Base-by-base conservation (phyloP, 805 yeast genomes). In the Starmerella geochares region DNA sequence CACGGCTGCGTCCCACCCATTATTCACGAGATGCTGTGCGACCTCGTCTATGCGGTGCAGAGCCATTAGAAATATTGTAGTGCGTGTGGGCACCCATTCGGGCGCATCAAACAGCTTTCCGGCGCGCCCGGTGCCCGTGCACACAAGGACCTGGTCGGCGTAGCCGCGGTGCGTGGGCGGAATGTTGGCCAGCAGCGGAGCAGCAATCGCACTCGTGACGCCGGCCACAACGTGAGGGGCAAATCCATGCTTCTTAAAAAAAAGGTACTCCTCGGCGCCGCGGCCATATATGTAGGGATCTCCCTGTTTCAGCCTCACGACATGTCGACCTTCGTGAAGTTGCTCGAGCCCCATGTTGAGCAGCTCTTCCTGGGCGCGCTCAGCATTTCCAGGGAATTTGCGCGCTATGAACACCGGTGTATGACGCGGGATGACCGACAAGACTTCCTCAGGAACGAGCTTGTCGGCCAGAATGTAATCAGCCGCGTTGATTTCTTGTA, bases 311-410 rank as follows among this genome's bases (percentile, higher is more conserved):
- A 90, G 73, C 51, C 97, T 72, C 2, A 90, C 94, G 1, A 90
- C 95, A 50, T 77, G 78, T 59, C 77, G 73, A 14, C 96, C 96
- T 46, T 72, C 65, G 24, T 70, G 56, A 23, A 86, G 64, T 0
- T 80, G 81, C 29, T 73, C 74, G 16, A 90, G 66, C 0, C 95
- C 96, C 55, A 81, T 64, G n/a, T 73, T 69, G 29, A 86, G 68
- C 39, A 90, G 72, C 65, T 90, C 95, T 52, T 83, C 75, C 65
- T 90, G 97, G 0, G 97, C 97, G 43, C 76, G 75, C 60, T 87
- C 96, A 1, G 97, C 96, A 63, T 90, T 90, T 1, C 97, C 97
- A 2, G 97, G 97, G 67, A 87, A 90, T 65, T 90, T 90, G 36
- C 86, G 75, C 1, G 97, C 97, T 52, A 90, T 87, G 62, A 83